Base-by-base conservation (phyloP, 2,329 filamentous ascomycete species). In the Colletotrichum australisinense region DNA sequence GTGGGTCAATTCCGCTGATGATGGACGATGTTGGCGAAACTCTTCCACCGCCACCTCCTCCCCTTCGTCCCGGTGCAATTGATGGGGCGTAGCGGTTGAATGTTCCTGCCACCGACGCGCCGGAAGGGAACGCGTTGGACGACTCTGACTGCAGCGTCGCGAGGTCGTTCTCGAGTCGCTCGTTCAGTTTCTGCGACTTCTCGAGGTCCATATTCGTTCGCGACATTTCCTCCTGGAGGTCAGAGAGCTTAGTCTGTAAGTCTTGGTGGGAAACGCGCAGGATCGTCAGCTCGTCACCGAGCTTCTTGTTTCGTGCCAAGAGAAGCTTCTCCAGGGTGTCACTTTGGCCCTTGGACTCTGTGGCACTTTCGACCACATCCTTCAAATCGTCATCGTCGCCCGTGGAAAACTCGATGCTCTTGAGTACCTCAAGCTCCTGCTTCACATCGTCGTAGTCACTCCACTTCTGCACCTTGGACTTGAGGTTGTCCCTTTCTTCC, bases 401-500 rank as follows among this genome's bases (percentile, higher is more conserved):
- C 0, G 94, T 96, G 2, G 96, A 94, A 78, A 99, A 98, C 81
- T 99, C 97, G 78, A 99, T 98, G 77, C 96, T 97, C 89, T 98
- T 98, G 74, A 99, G 90, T 74, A 98, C 95, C 79, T 98, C 96
- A 3, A 99, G 88, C 83, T 99, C 97, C 76, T 97, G 94, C 84
- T 97, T 98, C 60, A 99, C 91, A 72, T 98, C 96, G 42, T 98
- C 95, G 81, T 99, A 99, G 81, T 99, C 97, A 76, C 91, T 91
- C 91, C 94, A 97, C 80, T 94, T 97, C 75, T 95, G 92, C 4
- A 98, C 90, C 84, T 97, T 98, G 49, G 88, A 86, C 79, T 93
- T 94, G 69, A 98, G 86, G 30, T 88, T 87, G 73, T 98, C 95
- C 75, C 94, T 92, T 80, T 98, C 97, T 38, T 93, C 91, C 78